phyloP scores from a whole-genome alignment of 139 green algal species.

The Chlamydomonas sp. region DNA sequence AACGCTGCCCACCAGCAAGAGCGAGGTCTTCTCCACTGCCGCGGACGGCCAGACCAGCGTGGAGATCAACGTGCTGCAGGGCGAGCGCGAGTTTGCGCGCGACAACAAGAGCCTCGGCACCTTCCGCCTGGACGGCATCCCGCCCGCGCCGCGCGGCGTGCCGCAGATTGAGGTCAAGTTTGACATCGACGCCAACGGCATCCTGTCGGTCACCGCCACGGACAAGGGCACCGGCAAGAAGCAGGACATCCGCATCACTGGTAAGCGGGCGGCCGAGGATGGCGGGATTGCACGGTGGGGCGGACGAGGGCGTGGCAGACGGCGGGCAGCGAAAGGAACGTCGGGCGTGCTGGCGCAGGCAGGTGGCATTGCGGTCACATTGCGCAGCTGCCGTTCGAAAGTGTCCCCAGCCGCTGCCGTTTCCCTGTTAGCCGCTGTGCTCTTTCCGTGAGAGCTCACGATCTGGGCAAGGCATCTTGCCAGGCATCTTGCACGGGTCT shows the following conservation, averaged over 20 bases:
- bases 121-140: slow-evolving; percentile 97
- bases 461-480: neutral
- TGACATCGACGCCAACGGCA: slow-evolving; percentile 99
- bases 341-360: too few species aligned
- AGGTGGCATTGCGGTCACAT: too few species aligned
- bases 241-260: slow-evolving; percentile 98
- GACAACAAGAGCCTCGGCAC: slow-evolving; percentile 98
- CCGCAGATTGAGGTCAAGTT: slow-evolving; percentile 99
- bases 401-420: too few species aligned
- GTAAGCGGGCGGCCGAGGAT: neutral
- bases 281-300: too few species aligned
- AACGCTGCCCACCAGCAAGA: slow-evolving; percentile 97
- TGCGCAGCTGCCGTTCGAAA: too few species aligned
- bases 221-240: slow-evolving; percentile 98
- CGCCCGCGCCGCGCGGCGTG: slow-evolving; percentile 93
- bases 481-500: too few species aligned
- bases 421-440: too few species aligned
- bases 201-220: slow-evolving; percentile 92
- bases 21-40: slow-evolving; percentile 97
- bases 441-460: too few species aligned
- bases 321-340: too few species aligned
- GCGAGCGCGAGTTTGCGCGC: slow-evolving; percentile 85
- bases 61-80: slow-evolving; percentile 98
- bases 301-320: too few species aligned
- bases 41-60: slow-evolving; percentile 96